phyloP scores from a whole-genome alignment of 2,329 filamentous ascomycete genomes.

The Hypoxylon sp. region DNA sequence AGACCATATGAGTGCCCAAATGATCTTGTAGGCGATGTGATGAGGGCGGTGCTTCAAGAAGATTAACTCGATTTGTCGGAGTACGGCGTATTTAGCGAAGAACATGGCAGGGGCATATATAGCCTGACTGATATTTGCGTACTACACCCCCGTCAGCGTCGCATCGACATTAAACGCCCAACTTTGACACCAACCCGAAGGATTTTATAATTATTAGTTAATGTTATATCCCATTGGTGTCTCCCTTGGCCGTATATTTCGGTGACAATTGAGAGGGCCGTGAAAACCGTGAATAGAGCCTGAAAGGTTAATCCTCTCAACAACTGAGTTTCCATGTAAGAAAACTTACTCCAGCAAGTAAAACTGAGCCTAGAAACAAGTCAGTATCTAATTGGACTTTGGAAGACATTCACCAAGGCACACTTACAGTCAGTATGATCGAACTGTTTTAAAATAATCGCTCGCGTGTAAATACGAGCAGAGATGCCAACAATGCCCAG shows the following conservation, averaged over 20 bases:
- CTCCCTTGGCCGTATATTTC: neutral
- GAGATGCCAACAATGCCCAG: neutral
- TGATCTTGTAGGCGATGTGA: no score
- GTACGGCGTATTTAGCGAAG: neutral
- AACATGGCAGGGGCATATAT: neutral
- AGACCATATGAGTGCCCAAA: no score
- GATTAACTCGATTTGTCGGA: no score
- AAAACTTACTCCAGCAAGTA: neutral
- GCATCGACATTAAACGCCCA: neutral
- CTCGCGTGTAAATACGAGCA: neutral
- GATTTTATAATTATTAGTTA: neutral
- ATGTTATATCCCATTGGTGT: neutral
- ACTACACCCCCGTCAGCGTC: neutral
- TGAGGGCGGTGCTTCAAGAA: no score
- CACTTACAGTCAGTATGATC: neutral
- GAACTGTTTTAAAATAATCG: neutral
- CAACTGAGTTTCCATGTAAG: neutral
- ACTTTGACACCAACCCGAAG: neutral
- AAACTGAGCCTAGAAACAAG: neutral
- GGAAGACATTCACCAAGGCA: neutral
- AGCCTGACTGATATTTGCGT: neutral
- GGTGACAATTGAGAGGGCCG: neutral
- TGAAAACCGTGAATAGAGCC: neutral
- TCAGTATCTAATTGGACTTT: neutral
- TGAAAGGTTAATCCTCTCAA: neutral